Conservation (phyloP, 2,329 filamentous ascomycete genomes). For the Monilinia laxa region DNA sequence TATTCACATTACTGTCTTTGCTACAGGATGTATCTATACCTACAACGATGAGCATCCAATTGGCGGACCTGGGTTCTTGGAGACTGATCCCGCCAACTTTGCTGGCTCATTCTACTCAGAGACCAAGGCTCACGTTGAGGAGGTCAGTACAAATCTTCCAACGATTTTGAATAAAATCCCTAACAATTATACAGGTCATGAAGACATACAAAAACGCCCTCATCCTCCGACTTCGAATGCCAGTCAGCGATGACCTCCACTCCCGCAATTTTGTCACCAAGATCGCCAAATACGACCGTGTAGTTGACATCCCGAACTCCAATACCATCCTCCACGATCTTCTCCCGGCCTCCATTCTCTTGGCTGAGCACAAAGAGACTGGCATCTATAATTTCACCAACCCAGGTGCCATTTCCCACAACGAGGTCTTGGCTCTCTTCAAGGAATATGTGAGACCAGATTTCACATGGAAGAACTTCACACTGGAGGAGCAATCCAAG, state of each 20-base stretch:
- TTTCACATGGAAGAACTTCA: slow-evolving; percentile 65
- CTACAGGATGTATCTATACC: slow-evolving; percentile 67
- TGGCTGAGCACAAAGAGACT: slow-evolving; percentile 60
- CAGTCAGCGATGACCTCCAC: slow-evolving; percentile 66
- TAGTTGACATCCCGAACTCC: slow-evolving; percentile 68
- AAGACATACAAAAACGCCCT: slow-evolving; percentile 61
- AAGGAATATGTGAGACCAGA: slow-evolving; percentile 60
- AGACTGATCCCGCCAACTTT: slow-evolving; percentile 65
- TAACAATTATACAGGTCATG: slow-evolving; percentile 51
- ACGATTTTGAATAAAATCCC: background rate
- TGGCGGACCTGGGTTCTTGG: slow-evolving; percentile 58
- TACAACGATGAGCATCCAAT: slow-evolving; percentile 62
- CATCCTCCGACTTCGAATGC: slow-evolving; percentile 67
- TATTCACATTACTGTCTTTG: slow-evolving; percentile 65
- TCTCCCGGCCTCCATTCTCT: slow-evolving; percentile 58
- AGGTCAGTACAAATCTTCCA: slow-evolving; percentile 45
- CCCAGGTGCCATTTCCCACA: slow-evolving; percentile 69
- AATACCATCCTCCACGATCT: slow-evolving; percentile 66
- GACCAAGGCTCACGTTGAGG: slow-evolving; percentile 65
- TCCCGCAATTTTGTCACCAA: slow-evolving; percentile 68
- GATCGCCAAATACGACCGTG: slow-evolving; percentile 62
- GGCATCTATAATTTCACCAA: slow-evolving; percentile 72
- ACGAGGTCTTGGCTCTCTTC: slow-evolving; percentile 64
- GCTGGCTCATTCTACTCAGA: slow-evolving; percentile 66
- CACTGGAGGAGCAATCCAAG: slow-evolving; percentile 63